phyloP scores from a whole-genome alignment of 2,329 filamentous ascomycete species.

The Neophaeococcomyces mojaviensis region DNA sequence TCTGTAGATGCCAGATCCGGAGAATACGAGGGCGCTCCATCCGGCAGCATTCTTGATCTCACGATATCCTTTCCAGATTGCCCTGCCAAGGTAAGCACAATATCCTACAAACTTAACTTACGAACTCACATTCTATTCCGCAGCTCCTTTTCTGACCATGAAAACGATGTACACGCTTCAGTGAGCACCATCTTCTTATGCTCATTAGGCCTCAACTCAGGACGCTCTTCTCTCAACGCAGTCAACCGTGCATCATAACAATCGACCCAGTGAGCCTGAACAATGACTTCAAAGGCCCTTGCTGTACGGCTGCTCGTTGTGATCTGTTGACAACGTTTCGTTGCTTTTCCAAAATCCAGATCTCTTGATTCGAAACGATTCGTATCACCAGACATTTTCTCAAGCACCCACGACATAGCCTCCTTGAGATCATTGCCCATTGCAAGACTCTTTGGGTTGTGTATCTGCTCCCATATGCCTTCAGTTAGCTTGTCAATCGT shows the following conservation, averaged over 20 bases:
- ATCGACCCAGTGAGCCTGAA: slow-evolving; percentile 51
- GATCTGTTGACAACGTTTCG: slow-evolving; percentile 9
- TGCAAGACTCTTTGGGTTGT: slow-evolving; percentile 16
- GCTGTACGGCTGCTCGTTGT: slow-evolving; percentile 43
- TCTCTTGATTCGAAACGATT: slow-evolving; percentile 20
- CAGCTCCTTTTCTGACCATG: slow-evolving; percentile 52
- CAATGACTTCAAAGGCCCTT: slow-evolving; percentile 51
- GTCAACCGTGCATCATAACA: slow-evolving; percentile 47
- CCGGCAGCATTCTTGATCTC: slow-evolving; percentile 52
- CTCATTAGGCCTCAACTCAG: slow-evolving; percentile 39
- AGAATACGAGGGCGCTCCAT: slow-evolving; percentile 50
- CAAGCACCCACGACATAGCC: slow-evolving; percentile 15
- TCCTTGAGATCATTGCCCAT: slow-evolving; percentile 5
- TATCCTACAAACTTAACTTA: too few relatives aligned
- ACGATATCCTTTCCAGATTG: slow-evolving; percentile 52
- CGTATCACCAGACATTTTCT: slow-evolving; percentile 26
- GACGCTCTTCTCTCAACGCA: slow-evolving; percentile 32
- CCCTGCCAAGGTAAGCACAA: too few relatives aligned
- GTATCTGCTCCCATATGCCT: slow-evolving; percentile 45
- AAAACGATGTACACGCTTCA: slow-evolving; percentile 48
- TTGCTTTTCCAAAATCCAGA: slow-evolving; percentile 10
- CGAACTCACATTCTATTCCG: slow-evolving; percentile 43
- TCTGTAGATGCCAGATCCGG: slow-evolving; percentile 51
- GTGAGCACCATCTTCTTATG: slow-evolving; percentile 46
- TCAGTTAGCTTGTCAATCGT: slow-evolving; percentile 43